Evolutionary conservation across 495 filamentous ascomycete species (phyloP), one percentile per base, ranked within the genome.

Genomic region (Podospora pseudocomata): DNA sequence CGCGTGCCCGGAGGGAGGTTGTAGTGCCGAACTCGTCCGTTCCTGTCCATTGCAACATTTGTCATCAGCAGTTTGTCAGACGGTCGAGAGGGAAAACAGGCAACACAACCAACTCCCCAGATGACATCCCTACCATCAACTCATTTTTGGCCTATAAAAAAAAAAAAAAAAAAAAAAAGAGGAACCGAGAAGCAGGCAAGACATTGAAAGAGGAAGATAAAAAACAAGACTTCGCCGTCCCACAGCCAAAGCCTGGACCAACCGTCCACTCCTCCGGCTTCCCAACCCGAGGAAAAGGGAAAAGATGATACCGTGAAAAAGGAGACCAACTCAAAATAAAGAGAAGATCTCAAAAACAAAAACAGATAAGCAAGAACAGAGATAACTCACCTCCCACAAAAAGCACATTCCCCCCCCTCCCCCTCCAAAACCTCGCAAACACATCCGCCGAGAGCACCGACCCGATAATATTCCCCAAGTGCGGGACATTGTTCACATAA

Each of bases 401-500:
- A 20, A 69, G 54, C 20, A 68, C 85, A 80, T 72, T 88, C 34
- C 72, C 59, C 26, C 74, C 74, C 64, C 77, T 72, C 49, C 76
- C 67, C 67, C 78, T 77, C 74, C 77, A 77, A 71, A 72, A 80
- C 63, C 78, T 68, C 7, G 76, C 81, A 75, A 92, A 96, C 53
- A 66, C 72, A 80, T 94, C 91, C 39, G 90, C 90, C 69, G 86
- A 89, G 70, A 97, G 85, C 26, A 55, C 53, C 27, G 39, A 60
- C 16, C 93, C 93, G 65, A 97, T 85, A 65, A 97, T 88, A 77
- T 97, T 97, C 61, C 93, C 93, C 73, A 96, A 83, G 80, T 96
- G 93, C 62, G 93, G 94, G 11, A 94, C 90, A 78, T 96, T 96
- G 81, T 97, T 97, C 58, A 96, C 92, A 75, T 96, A 97, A 49